Percentiles rank a stretch among this genome's conserved stretches.
Evolutionary conservation across 2,329 filamentous ascomycete species (phyloP).

Genomic region (Nigrograna mackinnonii): DNA sequence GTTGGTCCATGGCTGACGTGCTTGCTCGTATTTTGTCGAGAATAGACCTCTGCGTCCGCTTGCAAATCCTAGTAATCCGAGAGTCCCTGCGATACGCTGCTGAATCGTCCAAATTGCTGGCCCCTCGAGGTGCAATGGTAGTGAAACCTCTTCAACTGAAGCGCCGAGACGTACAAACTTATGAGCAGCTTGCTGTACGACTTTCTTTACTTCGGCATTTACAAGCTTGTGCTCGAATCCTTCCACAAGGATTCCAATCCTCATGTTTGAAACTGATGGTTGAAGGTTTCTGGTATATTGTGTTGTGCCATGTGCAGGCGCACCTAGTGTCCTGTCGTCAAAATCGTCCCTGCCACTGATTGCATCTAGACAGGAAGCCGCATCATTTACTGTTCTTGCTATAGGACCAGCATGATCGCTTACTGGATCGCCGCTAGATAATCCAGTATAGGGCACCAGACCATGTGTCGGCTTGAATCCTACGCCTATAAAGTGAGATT

Average conservation of each 20-base stretch:
- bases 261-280: conserved; percentile 19
- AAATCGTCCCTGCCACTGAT: conserved; percentile 55
- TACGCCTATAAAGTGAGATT: conserved; percentile 26
- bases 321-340: conserved; percentile 45
- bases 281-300: conserved; percentile 26
- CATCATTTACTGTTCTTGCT: conserved; percentile 47
- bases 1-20: not conserved
- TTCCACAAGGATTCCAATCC: conserved; percentile 34
- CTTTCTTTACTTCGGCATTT: conserved; percentile 44
- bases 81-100: not conserved
- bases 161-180: conserved; percentile 53
- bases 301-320: conserved; percentile 30
- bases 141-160: conserved; percentile 53
- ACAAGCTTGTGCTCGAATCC: not conserved
- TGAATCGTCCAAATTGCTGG: conserved; percentile 54
- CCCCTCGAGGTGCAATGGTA: conserved; percentile 54
- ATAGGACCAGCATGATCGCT: conserved; percentile 57
- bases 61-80: not conserved
- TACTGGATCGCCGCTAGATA: conserved; percentile 52
- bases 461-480: conserved; percentile 59
- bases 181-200: conserved; percentile 47
- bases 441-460: conserved; percentile 56
- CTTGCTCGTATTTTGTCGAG: not conserved
- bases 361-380: conserved; percentile 47
- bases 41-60: not conserved